phyloP scores from a whole-genome alignment of 495 filamentous ascomycete species.

The Entonaema liquescens region DNA sequence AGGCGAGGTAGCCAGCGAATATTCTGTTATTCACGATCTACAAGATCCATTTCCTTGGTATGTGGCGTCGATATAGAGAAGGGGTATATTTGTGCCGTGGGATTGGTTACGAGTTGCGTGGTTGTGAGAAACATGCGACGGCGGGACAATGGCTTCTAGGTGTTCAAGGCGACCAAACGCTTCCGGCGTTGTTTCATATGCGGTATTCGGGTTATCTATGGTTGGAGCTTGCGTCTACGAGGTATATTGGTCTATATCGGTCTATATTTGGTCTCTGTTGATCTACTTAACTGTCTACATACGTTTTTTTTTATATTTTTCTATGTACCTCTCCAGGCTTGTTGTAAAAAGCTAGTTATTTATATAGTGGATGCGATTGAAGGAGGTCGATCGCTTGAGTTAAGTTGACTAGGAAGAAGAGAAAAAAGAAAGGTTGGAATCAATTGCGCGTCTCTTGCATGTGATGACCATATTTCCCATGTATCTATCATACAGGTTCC shows the following conservation, averaged over 20 bases:
- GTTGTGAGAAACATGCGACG: constrained; percentile 11
- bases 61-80: constrained; percentile 32
- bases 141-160: constrained; percentile 22
- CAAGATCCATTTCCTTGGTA: constrained; percentile 16
- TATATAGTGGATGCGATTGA: constrained; percentile 3
- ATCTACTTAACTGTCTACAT: constrained; percentile 11
- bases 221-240: neutral
- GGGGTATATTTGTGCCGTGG: constrained; percentile 13
- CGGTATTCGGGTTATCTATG: constrained; percentile 12
- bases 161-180: constrained; percentile 26
- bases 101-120: constrained; percentile 15
- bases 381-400: neutral
- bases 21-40: constrained; percentile 7
- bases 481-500: neutral
- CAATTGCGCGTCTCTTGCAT: neutral
- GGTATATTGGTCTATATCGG: neutral
- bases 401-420: constrained; percentile 12
- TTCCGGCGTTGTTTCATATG: constrained; percentile 10
- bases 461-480: neutral
- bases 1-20: neutral
- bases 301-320: constrained; percentile 14
- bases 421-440: neutral
- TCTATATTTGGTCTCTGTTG: neutral
- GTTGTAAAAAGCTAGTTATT: constrained; percentile 27
- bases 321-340: constrained; percentile 28